Evolutionary conservation across 2,329 filamentous ascomycete genomes (phyloP).

Genomic region (Scedosporium minutisporum): DNA sequence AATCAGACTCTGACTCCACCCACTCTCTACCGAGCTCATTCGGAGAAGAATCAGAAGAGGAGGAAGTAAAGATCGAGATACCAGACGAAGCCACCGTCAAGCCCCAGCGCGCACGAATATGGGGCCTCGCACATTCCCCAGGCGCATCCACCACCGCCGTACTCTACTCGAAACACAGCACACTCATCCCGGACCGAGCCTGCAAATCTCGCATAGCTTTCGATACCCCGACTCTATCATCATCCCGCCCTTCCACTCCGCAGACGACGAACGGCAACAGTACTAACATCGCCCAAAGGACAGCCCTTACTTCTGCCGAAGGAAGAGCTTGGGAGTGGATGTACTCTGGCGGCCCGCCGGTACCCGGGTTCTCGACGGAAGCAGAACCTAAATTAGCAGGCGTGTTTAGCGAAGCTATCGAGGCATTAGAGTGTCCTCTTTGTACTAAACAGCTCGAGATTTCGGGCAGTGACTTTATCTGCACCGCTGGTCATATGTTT

Average conservation of each 20-base stretch:
- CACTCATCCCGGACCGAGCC: slow-evolving; percentile 35
- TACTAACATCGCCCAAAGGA: not conserved
- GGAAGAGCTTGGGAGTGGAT: slow-evolving; percentile 48
- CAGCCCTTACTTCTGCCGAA: slow-evolving; percentile 37
- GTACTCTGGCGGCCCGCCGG: slow-evolving; percentile 41
- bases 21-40: slow-evolving; percentile 3
- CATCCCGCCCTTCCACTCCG: not conserved
- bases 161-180: slow-evolving; percentile 38
- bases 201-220: slow-evolving; percentile 27
- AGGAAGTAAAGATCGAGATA: slow-evolving; percentile 19
- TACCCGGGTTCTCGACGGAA: slow-evolving; percentile 28
- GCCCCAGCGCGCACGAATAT: slow-evolving; percentile 40
- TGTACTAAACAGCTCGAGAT: slow-evolving; percentile 27
- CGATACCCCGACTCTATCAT: slow-evolving; percentile 7
- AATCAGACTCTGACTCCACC: slow-evolving; percentile 1
- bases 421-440: slow-evolving; percentile 14
- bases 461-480: slow-evolving; percentile 25
- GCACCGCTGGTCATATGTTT: slow-evolving; percentile 29
- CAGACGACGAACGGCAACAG: not conserved
- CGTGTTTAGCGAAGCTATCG: not conserved
- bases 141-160: slow-evolving; percentile 42
- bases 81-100: slow-evolving; percentile 31
- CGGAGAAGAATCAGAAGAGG: slow-evolving; percentile 17
- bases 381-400: slow-evolving; percentile 6
- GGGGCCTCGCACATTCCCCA: slow-evolving; percentile 42